phyloP scores from a whole-genome alignment of 345 rosid species.

The Erodium maritimum region DNA sequence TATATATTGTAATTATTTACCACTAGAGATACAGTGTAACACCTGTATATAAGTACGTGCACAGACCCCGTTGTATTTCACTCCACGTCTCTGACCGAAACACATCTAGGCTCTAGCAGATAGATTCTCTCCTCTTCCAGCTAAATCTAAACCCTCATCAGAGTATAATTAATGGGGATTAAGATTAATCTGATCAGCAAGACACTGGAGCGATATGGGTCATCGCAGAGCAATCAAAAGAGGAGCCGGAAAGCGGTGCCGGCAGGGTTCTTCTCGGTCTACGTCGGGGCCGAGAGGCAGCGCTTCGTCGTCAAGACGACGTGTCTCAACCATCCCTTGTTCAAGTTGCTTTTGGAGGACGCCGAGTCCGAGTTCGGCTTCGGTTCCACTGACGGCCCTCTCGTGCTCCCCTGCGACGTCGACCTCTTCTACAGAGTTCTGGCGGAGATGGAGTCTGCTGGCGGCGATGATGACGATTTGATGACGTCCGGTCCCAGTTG shows the following conservation, averaged over 20 bases:
- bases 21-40: no score
- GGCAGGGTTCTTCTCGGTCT: slow-evolving; percentile 23
- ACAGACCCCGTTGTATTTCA: no score
- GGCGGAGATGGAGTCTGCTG: slow-evolving; percentile 12
- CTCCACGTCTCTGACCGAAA: no score
- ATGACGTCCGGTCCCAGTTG: background rate
- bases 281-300: slow-evolving; percentile 20
- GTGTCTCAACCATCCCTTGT: slow-evolving; percentile 21
- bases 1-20: no score
- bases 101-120: no score
- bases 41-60: no score
- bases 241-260: slow-evolving; percentile 8
- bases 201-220: no score
- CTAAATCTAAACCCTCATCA: no score
- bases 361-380: slow-evolving; percentile 23
- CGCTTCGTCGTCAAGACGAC: slow-evolving; percentile 18
- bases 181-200: no score
- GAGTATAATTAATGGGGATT: no score
- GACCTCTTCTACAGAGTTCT: slow-evolving; percentile 17
- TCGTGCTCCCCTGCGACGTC: slow-evolving; percentile 21
- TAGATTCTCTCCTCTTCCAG: no score
- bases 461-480: background rate
- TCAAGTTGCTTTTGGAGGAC: slow-evolving; percentile 20
- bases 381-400: slow-evolving; percentile 16
- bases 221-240: no score